These are phyloP conservation scores for Fraxinus paxiana DNA, from an alignment of 305 asterid species.

Conservation along the genomic window DNA sequence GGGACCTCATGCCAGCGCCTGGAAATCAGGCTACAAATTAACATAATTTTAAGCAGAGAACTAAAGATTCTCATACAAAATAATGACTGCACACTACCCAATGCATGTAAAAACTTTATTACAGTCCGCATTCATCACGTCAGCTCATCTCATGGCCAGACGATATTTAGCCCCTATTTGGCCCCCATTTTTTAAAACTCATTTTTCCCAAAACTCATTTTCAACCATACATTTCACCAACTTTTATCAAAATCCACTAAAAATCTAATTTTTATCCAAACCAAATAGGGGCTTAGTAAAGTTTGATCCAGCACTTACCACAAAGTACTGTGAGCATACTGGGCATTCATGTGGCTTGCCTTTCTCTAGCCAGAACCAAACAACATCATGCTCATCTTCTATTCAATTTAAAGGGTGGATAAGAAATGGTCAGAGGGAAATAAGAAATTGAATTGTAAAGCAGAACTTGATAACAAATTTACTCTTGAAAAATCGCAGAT, in stretches of 20 bases:
- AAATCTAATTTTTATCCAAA: too few species aligned
- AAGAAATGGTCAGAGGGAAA: slow-evolving; percentile 16
- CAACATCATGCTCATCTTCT: slow-evolving; percentile 79
- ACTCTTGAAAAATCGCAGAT: background rate
- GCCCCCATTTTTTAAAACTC: background rate
- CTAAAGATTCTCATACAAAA: background rate
- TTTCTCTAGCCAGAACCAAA: slow-evolving; percentile 57
- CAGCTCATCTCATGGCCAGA: background rate
- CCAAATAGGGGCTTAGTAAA: background rate
- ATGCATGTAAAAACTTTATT: background rate
- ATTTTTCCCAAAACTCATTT: too few species aligned
- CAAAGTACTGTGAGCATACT: slow-evolving; percentile 45
- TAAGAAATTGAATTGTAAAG: background rate
- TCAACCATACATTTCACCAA: background rate
- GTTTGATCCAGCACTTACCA: slow-evolving; percentile 41
- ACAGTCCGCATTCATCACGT: background rate
- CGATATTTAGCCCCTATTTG: background rate
- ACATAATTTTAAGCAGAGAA: background rate
- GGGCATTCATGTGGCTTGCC: slow-evolving; percentile 48
- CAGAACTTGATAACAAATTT: background rate
- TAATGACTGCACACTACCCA: background rate
- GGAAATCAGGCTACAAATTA: background rate
- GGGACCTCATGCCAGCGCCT: too few species aligned
- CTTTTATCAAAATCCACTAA: too few species aligned
- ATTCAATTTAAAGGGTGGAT: slow-evolving; percentile 22